A percentile compares a stretch with the other conserved stretches of the same genome.
Evolutionary conservation across 2,329 filamentous ascomycete genomes (phyloP).

Genomic region (Trichoderma aggressivum): DNA sequence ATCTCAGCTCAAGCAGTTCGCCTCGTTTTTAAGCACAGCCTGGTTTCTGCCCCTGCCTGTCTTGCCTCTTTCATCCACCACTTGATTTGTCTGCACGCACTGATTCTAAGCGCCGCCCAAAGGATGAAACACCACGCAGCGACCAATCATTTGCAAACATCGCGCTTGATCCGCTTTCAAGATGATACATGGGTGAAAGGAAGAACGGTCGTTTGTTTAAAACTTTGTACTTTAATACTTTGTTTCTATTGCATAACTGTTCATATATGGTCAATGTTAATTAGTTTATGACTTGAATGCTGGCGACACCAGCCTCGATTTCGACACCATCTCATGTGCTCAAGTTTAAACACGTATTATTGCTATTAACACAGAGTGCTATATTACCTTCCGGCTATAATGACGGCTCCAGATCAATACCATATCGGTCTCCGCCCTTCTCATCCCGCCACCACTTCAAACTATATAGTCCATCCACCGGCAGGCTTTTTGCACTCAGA

Average conservation of each 20-base stretch:
- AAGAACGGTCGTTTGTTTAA: not conserved
- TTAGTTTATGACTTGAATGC: not conserved
- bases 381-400: not conserved
- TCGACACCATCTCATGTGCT: too few relatives aligned
- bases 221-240: not conserved
- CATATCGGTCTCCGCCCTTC: not conserved
- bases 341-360: too few relatives aligned
- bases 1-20: not conserved
- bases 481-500: not conserved
- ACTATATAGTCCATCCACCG: not conserved
- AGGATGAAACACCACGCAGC: slow-evolving; percentile 5
- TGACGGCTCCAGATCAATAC: slow-evolving; percentile 3
- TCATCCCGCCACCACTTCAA: slow-evolving; percentile 12
- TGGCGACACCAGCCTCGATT: too few relatives aligned
- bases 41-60: not conserved
- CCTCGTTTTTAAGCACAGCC: not conserved
- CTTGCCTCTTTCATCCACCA: not conserved
- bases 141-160: not conserved
- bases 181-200: not conserved
- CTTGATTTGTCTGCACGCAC: not conserved
- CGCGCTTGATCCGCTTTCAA: not conserved
- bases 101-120: slow-evolving; percentile 1
- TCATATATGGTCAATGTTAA: not conserved
- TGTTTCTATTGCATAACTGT: not conserved
- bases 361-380: not conserved